These are phyloP conservation scores for Ceratocystis diversiconidia DNA, from an alignment of 2,329 filamentous ascomycete species.

Conservation along the genomic window DNA sequence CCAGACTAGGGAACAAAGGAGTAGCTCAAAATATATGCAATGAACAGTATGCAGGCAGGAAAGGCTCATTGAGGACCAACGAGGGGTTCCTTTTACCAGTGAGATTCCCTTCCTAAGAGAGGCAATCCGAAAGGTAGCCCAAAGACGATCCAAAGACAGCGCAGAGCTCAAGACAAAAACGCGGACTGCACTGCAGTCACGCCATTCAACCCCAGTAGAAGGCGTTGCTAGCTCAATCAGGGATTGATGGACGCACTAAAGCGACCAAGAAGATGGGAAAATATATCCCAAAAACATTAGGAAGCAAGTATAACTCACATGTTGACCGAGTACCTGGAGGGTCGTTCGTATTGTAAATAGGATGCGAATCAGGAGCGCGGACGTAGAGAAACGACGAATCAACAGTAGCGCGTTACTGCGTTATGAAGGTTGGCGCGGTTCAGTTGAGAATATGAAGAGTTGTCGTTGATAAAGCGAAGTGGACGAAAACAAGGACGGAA, in stretches of 20 bases:
- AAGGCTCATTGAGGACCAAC: not conserved
- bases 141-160: not conserved
- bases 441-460: not conserved
- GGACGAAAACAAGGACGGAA: not conserved
- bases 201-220: not conserved
- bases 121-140: no score
- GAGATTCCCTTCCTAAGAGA: not conserved
- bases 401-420: not conserved
- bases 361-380: not conserved
- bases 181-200: not conserved
- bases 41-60: not conserved
- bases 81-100: not conserved
- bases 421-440: not conserved
- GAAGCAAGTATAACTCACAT: not conserved
- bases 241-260: not conserved
- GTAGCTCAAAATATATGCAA: not conserved
- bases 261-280: not conserved
- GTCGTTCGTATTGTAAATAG: not conserved
- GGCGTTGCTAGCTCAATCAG: not conserved
- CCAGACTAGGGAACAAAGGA: not conserved
- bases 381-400: not conserved
- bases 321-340: not conserved
- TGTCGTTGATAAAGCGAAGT: not conserved
- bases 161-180: not conserved
- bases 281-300: not conserved